Base-by-base conservation (phyloP, 2,329 filamentous ascomycete genomes). In the Aspergillus novofumigatus region DNA sequence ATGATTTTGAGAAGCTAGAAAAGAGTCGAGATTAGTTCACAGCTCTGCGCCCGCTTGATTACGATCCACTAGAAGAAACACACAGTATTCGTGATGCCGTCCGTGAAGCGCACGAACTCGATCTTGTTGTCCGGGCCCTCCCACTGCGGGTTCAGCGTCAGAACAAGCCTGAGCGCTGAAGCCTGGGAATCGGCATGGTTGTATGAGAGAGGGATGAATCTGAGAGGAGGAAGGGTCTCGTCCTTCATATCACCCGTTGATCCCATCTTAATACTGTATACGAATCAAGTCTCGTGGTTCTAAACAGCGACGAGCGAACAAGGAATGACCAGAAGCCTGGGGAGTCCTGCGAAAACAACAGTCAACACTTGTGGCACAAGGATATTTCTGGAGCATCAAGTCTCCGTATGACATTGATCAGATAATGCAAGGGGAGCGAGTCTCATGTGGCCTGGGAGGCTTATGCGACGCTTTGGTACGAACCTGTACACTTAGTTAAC, bases 61-160 rank as follows among this genome's bases (percentile, higher is more conserved):
- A 47, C 21, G 21, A 47, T 25, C 20, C 44, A 11, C 20, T 47
- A 25, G 44, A 47, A 25, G 42, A 23, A 54, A 80, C 82, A 65
- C 77, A 86, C 83, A 63, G 92, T 97, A 77, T 99, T 99, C 64
- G 94, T 99, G 77, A 97, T 99, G 70, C 94, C 94, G 69, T 99
- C 94, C 42, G 92, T 99, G 79, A 97, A 99, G 62, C 90, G 88
- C 64, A 91, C 83, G 71, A 97, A 91, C 69, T 94, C 87, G 67
- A 99, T 83, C 47, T 87, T 84, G 56, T 90, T 89, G 62, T 87
- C 85, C 38, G 83, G 79, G 50, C 83, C 82, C 64, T 86, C 82
- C 94, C 94, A 99, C 67, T 95, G 86, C 10, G 92, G 92, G 58
- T 88, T 84, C 60, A 97, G 81, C 28, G 90, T 84, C 65, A 91